Base-by-base conservation (phyloP, 2,329 filamentous ascomycete species). In the Phyllosticta ampelicida region DNA sequence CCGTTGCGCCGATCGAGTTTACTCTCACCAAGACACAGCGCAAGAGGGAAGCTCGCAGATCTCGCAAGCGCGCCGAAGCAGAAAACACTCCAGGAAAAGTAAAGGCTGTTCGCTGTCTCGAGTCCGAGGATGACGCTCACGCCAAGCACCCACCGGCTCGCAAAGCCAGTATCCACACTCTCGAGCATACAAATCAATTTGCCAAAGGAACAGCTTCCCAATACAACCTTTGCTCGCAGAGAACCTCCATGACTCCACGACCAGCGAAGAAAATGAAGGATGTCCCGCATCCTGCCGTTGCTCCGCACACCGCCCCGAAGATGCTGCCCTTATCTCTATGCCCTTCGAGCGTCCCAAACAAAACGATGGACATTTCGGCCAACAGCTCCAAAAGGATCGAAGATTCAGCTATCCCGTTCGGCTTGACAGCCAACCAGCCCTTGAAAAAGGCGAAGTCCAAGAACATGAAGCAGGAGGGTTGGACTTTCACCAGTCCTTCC, bases 11-110 rank as follows among this genome's bases (percentile, higher is more conserved):
- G 36, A 16, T 44, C 13, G 44, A 60, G 9, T 58, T 61, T 21
- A 63, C 63, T 20, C 57, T 71, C 58, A 71, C 66, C 13, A 71
- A 71, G 65, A 67, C 66, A 9, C 70, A 72, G 61, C 64, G 67
- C 9, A 71, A 73, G 65, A 72, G 71, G 56, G 67, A 54, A 13
- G 53, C 57, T n/a, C 52, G 58, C 29, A 53, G 54, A 20, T 52
- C 58, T 30, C 68, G 59, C 20, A 61, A 66, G 30, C 66, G 65
- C 49, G 65, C 62, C 13, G 55, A 66, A 28, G 64, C 63, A 26
- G 62, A 65, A 26, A 61, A 62, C 13, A 26, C 19, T 16, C 26
- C 52, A n/a, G 5, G 36, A 20, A 54, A 58, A 36, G 21, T 18
- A 4, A 68, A 68, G 59, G 58, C 63, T 29, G 61, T 59, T 11